These are phyloP conservation scores for Vaccinium darrowii DNA, from an alignment of 148 eudicot species.

Conservation along the genomic window DNA sequence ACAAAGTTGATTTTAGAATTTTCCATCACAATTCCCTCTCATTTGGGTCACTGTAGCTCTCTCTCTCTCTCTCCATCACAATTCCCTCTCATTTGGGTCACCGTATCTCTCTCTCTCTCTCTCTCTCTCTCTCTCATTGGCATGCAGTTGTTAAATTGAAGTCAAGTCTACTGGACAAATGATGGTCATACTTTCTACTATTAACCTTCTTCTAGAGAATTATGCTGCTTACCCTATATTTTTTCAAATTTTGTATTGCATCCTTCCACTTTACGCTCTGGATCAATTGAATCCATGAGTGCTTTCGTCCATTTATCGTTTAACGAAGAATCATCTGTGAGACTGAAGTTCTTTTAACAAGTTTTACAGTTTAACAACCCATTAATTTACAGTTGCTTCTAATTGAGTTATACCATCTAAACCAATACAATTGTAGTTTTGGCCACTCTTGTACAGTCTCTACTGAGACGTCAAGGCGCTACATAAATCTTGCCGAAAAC, in stretches of 20 bases:
- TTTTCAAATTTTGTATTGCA: background rate
- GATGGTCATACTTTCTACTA: background rate
- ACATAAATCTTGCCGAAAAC: background rate
- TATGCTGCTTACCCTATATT: background rate
- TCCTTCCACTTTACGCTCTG: background rate
- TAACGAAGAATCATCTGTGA: no score
- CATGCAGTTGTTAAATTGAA: background rate
- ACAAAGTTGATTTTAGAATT: no score
- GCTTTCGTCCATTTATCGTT: no score
- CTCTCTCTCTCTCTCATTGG: background rate
- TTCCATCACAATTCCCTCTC: background rate
- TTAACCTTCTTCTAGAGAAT: background rate
- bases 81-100: background rate
- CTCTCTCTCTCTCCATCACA: background rate
- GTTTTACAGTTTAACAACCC: no score
- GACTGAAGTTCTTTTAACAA: no score
- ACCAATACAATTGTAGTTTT: background rate
- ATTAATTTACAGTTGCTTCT: background rate
- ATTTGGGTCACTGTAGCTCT: background rate
- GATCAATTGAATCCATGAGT: no score
- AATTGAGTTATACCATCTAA: background rate
- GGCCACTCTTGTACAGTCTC: background rate
- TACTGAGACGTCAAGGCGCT: background rate
- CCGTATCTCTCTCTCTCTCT: background rate
- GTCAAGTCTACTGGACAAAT: background rate